These are phyloP conservation scores for Penicillium flavigenum DNA, from an alignment of 495 filamentous ascomycete genomes.

Conservation along the genomic window DNA sequence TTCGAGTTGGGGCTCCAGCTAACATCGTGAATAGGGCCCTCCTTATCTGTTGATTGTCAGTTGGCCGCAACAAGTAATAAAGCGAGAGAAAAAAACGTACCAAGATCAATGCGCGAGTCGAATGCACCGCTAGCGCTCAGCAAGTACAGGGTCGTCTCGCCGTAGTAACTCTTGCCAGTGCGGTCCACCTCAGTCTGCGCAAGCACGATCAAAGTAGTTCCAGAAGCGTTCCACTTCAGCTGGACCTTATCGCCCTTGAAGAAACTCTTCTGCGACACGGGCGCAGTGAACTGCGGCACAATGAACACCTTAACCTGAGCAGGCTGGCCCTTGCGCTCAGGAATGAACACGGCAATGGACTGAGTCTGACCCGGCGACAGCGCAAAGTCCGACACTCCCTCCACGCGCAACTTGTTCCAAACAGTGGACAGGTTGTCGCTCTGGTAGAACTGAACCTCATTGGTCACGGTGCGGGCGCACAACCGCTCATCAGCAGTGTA, in stretches of 20 bases:
- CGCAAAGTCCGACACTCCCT: slow-evolving; percentile 89
- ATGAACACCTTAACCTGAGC: slow-evolving; percentile 92
- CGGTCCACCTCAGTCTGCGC: slow-evolving; percentile 98
- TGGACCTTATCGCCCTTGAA: slow-evolving; percentile 99
- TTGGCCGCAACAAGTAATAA: background rate
- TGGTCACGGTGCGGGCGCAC: slow-evolving; percentile 91
- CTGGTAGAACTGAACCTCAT: slow-evolving; percentile 96
- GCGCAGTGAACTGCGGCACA: slow-evolving; percentile 74
- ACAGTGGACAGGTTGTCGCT: slow-evolving; percentile 78
- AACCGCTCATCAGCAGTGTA: slow-evolving; percentile 90
- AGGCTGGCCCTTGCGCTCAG: slow-evolving; percentile 94
- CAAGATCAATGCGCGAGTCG: slow-evolving; percentile 84
- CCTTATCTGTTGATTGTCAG: slow-evolving; percentile 65
- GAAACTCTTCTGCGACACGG: slow-evolving; percentile 96
- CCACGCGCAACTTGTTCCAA: slow-evolving; percentile 91
- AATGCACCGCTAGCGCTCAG: slow-evolving; percentile 88
- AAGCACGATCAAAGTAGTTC: slow-evolving; percentile 88
- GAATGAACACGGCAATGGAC: slow-evolving; percentile 88
- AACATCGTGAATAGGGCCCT: slow-evolving; percentile 97
- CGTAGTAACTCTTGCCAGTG: slow-evolving; percentile 97
- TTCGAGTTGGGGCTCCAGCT: slow-evolving; percentile 96
- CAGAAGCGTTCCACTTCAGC: slow-evolving; percentile 92
- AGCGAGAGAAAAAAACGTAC: slow-evolving; percentile 36
- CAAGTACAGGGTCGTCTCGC: slow-evolving; percentile 95
- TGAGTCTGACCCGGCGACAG: slow-evolving; percentile 83